A percentile compares a stretch with the other conserved stretches of the same genome.
Conservation (phyloP, 164 flowering plant species). For the Nymphaea thermarum region DNA sequence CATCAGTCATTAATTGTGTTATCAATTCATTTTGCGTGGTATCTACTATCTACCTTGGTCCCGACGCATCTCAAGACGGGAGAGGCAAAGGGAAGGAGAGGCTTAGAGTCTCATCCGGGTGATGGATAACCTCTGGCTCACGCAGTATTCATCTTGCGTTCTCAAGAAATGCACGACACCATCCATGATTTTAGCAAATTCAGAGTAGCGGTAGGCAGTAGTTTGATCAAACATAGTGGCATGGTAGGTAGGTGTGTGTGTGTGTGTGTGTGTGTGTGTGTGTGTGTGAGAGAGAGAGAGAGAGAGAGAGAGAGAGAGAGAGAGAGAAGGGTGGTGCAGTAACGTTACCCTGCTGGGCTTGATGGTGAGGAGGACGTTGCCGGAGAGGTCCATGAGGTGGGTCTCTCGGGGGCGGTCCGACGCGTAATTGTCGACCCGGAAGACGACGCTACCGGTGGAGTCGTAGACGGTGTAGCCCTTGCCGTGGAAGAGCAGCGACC, state of each 20-base stretch:
- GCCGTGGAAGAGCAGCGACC: constrained; percentile 15
- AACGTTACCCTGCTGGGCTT: constrained; percentile 3
- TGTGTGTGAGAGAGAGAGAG: too few relatives aligned
- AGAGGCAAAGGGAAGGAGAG: too few relatives aligned
- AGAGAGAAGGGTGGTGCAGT: not conserved
- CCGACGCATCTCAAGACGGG: too few relatives aligned
- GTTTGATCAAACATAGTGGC: not conserved
- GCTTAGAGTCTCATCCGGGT: too few relatives aligned
- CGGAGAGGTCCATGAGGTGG: constrained; percentile 13
- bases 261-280: too few relatives aligned
- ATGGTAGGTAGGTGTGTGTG: not conserved
- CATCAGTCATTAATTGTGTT: too few relatives aligned
- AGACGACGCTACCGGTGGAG: constrained; percentile 9
- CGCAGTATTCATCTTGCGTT: not conserved
- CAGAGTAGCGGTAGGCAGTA: not conserved
- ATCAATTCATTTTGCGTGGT: too few relatives aligned
- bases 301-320: not conserved
- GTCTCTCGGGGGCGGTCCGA: constrained; percentile 7
- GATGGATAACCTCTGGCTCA: too few relatives aligned
- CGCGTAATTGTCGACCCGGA: constrained; percentile 15
- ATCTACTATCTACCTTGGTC: too few relatives aligned
- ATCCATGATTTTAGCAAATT: not conserved
- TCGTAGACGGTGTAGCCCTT: constrained; percentile 15
- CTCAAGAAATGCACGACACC: not conserved
- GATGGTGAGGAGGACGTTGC: constrained; percentile 13